phyloP scores from a whole-genome alignment of 306 rosid genomes.

The Sophora flavescens region DNA sequence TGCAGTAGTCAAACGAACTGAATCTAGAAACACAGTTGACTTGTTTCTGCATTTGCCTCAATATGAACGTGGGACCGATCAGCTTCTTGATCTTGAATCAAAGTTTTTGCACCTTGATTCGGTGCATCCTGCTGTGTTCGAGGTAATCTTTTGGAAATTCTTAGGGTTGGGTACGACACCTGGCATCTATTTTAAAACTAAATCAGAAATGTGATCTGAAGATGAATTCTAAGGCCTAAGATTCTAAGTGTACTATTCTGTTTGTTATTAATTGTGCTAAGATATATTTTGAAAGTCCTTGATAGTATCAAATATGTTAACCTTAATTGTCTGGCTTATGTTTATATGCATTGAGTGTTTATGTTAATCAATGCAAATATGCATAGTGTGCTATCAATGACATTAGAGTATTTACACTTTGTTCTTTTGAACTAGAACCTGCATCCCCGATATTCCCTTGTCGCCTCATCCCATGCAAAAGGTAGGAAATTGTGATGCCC shows the following conservation, averaged over 20 bases:
- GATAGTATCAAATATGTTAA: neutral
- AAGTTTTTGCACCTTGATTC: conserved; percentile 69
- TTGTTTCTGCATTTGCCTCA: conserved; percentile 78
- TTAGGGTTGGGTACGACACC: neutral
- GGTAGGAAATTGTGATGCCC: neutral
- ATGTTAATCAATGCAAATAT: neutral
- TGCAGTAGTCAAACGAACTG: conserved; percentile 65
- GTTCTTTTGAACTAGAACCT: neutral
- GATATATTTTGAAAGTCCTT: neutral
- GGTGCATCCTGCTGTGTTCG: conserved; percentile 72
- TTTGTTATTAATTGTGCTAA: neutral
- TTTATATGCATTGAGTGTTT: neutral
- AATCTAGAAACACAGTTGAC: conserved; percentile 73
- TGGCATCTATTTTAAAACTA: neutral
- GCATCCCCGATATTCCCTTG: neutral
- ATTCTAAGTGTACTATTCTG: neutral
- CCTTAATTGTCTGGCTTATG: neutral
- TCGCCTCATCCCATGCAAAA: neutral
- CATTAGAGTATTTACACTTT: neutral
- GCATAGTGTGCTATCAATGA: neutral
- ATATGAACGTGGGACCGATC: conserved; percentile 66
- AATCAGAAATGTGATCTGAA: conserved; percentile 8
- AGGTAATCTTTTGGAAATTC: conserved; percentile 50
- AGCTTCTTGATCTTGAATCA: conserved; percentile 67
- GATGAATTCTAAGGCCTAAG: neutral